phyloP scores from a whole-genome alignment of 2,329 filamentous ascomycete genomes.

The Fusarium protoensiforme region DNA sequence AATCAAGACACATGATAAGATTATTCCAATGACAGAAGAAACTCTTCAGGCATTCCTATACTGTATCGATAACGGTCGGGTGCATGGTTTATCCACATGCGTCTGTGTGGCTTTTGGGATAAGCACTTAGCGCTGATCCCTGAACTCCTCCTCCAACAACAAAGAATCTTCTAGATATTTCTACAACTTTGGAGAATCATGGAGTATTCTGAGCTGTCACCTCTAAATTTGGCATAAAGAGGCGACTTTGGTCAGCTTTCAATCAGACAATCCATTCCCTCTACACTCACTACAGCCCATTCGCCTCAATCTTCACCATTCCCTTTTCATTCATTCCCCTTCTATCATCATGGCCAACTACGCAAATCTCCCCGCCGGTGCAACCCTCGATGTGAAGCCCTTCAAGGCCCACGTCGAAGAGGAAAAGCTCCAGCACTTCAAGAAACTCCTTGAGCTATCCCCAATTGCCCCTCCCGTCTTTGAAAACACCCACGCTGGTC shows the following conservation, averaged over 20 bases:
- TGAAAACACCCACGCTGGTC: constrained; percentile 57
- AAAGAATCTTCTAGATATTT: background rate
- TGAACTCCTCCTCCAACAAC: background rate
- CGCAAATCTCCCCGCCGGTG: background rate
- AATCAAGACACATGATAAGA: background rate
- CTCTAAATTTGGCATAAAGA: background rate
- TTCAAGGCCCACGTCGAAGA: background rate
- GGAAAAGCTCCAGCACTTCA: constrained; percentile 49
- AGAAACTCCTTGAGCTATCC: constrained; percentile 58
- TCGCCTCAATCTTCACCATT: background rate
- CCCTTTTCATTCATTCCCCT: background rate
- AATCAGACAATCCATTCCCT: background rate
- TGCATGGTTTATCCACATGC: background rate
- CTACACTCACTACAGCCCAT: background rate
- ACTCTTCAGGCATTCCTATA: background rate
- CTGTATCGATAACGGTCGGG: background rate
- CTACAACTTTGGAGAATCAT: background rate
- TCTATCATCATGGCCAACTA: background rate
- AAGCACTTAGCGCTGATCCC: background rate
- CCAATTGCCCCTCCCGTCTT: constrained; percentile 60
- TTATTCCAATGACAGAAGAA: background rate
- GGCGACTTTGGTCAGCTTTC: background rate
- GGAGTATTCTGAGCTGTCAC: background rate
- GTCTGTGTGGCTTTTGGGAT: background rate
- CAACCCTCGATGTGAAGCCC: background rate